A percentile compares a stretch with the other conserved stretches of the same genome.
Evolutionary conservation across 306 rosid genomes (phyloP).

Genomic region (Myrica gale): DNA sequence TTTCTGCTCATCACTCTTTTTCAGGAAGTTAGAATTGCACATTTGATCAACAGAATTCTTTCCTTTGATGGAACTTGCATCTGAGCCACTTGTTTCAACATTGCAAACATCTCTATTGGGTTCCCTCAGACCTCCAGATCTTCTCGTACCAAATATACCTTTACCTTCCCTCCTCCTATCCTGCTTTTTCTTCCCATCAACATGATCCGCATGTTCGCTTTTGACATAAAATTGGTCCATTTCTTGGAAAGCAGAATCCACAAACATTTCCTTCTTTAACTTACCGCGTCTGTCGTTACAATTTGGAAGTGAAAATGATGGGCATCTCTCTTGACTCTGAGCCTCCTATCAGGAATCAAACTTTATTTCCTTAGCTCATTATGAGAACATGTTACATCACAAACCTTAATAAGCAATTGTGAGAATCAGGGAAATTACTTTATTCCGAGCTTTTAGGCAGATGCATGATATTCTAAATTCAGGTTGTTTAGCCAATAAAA

Average conservation of each 20-base stretch:
- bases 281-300: slow-evolving; percentile 44
- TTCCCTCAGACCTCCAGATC: slow-evolving; percentile 47
- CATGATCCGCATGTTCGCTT: slow-evolving; percentile 45
- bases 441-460: not conserved
- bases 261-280: slow-evolving; percentile 68
- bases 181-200: slow-evolving; percentile 40
- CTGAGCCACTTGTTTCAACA: slow-evolving; percentile 90
- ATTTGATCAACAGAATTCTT: slow-evolving; percentile 49
- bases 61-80: slow-evolving; percentile 69
- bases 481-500: not conserved
- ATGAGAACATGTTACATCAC: slow-evolving; percentile 30
- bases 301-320: slow-evolving; percentile 45
- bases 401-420: slow-evolving; percentile 32
- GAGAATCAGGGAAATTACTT: slow-evolving; percentile 22
- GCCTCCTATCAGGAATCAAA: slow-evolving; percentile 68
- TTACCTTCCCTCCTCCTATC: slow-evolving; percentile 43
- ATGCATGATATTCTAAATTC: not conserved
- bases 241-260: slow-evolving; percentile 63
- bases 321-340: slow-evolving; percentile 51
- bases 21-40: slow-evolving; percentile 48
- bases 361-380: slow-evolving; percentile 38
- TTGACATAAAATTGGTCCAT: slow-evolving; percentile 42
- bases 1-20: slow-evolving; percentile 37
- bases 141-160: slow-evolving; percentile 43
- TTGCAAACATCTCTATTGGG: slow-evolving; percentile 57